Evolutionary conservation across 306 rosid species (phyloP), one percentile per base, ranked within the genome.

Genomic region (Citrullus colocynthis): DNA sequence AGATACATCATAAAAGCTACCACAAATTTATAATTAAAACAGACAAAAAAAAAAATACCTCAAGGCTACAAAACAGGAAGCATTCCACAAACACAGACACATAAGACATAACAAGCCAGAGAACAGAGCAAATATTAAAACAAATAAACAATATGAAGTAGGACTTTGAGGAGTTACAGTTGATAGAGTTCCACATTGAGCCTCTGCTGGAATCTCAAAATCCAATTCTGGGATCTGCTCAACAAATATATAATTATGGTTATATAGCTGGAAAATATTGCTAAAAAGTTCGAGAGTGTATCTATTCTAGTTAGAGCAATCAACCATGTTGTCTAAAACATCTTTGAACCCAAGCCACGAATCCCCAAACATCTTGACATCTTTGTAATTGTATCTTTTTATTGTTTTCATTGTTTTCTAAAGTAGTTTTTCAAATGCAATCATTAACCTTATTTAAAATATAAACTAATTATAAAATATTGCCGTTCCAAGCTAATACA

Each of bases 201-300:
- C 93, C 87, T 92, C 98, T 5, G 92, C 93, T 70, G 98, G 97
- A 81, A 95, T 92, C 85, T 95, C 98, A 78, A 95, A 92, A 49
- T 95, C 98, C 83, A 95, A 79, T 77, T 95, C 93, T 12, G 97
- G 96, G 82, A 95, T 89, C 98, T 95, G 91, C 88, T 83, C 11
- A 79, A 36, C 64, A 59, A 85, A 76, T 78, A 72, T 57, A 28
- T 78, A 9, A 82, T 12, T 13, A 16, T 37, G 51, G 21, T 48
- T 59, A 48, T 13, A 48, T 71, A 71, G 76, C 39, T 3, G 32
- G 2, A 71, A 51, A 28, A 24, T 28, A 41, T 48, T 13, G 28
- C 58, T 21, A 39, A 37, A 34, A 36, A 45, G n/a, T 24, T 71
- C 34, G 0, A 71, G 13, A 48, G 9, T 6, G 37, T 24, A 21